phyloP scores from a whole-genome alignment of 2,329 filamentous ascomycete genomes.

The Colletotrichum melonis region DNA sequence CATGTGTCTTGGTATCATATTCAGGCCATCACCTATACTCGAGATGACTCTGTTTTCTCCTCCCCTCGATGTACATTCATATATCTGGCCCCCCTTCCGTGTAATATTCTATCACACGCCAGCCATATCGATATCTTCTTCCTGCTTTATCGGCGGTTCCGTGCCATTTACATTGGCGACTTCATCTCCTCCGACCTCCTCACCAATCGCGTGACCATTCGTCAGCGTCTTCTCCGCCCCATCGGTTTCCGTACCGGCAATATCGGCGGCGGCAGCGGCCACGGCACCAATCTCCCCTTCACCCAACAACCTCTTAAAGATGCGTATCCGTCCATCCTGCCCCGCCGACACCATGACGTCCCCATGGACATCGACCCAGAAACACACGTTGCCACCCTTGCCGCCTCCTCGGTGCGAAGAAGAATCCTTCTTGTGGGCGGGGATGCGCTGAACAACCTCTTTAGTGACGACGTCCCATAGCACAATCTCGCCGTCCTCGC shows the following conservation, averaged over 20 bases:
- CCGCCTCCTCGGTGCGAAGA: neutral
- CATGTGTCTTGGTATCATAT: conserved; percentile 1
- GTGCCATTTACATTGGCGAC: neutral
- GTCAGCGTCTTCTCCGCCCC: neutral
- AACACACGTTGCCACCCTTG: conserved; percentile 63
- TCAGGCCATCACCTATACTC: neutral
- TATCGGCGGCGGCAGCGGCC: neutral
- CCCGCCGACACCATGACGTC: conserved; percentile 68
- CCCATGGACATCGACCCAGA: conserved; percentile 72
- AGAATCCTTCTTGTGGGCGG: conserved; percentile 52
- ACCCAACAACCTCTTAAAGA: conserved; percentile 53
- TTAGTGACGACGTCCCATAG: conserved; percentile 94
- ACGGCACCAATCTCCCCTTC: neutral
- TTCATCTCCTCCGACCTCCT: neutral
- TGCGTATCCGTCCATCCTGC: conserved; percentile 63
- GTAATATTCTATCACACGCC: neutral
- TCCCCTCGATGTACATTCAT: neutral
- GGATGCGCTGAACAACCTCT: conserved; percentile 77
- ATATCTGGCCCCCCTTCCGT: neutral
- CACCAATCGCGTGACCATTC: conserved; percentile 1
- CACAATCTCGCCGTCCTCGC: conserved; percentile 86
- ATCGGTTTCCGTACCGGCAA: neutral
- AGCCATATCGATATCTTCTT: conserved; percentile 34
- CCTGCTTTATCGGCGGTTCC: conserved; percentile 37
- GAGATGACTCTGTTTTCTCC: neutral